phyloP scores from a whole-genome alignment of 2,329 filamentous ascomycete genomes.

The Epichloe festucae region DNA sequence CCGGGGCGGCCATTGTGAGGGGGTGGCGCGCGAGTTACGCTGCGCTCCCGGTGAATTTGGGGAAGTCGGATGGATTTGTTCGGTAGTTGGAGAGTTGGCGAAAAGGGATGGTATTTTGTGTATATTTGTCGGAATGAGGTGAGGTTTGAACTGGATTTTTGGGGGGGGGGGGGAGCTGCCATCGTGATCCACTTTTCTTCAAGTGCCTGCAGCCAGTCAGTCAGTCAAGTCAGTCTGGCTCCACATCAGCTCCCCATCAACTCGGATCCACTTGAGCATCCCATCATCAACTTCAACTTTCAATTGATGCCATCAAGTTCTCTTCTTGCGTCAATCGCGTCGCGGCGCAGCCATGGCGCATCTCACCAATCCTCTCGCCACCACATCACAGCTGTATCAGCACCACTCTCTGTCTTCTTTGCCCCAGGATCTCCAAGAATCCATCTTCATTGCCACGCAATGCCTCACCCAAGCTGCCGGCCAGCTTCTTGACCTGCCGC shows the following conservation, averaged over 20 bases:
- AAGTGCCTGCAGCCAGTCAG: too few species aligned
- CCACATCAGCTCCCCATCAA: not conserved
- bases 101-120: too few species aligned
- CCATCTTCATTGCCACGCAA: constrained; percentile 58
- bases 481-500: constrained; percentile 69
- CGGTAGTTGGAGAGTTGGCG: too few species aligned
- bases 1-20: constrained; percentile 16
- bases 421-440: constrained; percentile 56
- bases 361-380: constrained; percentile 60
- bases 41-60: too few species aligned
- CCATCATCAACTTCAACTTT: not conserved
- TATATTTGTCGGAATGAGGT: not conserved
- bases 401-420: constrained; percentile 43
- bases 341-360: constrained; percentile 35
- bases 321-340: not conserved
- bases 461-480: constrained; percentile 67
- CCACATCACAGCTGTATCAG: constrained; percentile 53
- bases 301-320: not conserved
- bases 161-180: not conserved
- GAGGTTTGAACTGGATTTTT: not conserved
- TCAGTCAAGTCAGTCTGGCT: not conserved
- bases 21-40: not conserved
- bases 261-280: not conserved
- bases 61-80: too few species aligned
- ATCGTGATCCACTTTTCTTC: not conserved